Base-by-base conservation (phyloP, 2,329 filamentous ascomycete species). In the Tolypocladium capitatum region DNA sequence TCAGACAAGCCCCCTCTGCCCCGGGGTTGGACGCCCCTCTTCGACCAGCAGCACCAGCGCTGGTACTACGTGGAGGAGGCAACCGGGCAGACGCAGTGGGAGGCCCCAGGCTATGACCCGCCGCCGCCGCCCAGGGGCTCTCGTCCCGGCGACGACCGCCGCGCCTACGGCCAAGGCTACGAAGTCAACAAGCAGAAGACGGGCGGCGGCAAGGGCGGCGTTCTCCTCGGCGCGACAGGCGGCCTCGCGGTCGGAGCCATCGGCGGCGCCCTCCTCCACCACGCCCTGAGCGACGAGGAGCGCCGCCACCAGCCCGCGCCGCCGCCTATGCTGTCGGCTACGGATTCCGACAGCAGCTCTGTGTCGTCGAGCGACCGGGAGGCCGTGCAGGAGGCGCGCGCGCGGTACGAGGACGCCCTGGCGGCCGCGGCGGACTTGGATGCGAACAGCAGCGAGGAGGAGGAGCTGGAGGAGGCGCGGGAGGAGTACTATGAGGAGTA, bases 61-160 rank as follows among this genome's bases (percentile, higher is more conserved):
- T 83, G 77, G 68, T 84, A 77, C 65, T 86, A 81, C 57, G 70
- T 79, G 48, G 79, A 84, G 60, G 66, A 77, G 48, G 68, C 74
- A 43, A 77, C 77, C 13, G 78, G 79, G 20, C 73, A 72, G 49
- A 74, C 77, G 0, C 80, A 84, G 61, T 84, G 81, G 81, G 78
- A 83, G 52, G 68, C 72, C 16, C 79, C 81, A 3, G 63, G 64
- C 13, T 58, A 62, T 45, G 54, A 55, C 2, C 48, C 51, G 11
- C 53, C 58, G 8, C 52, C 56, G 18, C 53, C 56, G 48, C 53
- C 52, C 11, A 52, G 52, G 43, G 51, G 56, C 16, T 53, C 52
- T 14, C 50, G 51, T 11, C 54, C 56, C 9, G 54, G 54, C 27
- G 51, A 58, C 20, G 56, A 51, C 41, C 58, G 55, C 36, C 58